Conservation (phyloP, 176 grass and related monocot species). For the Puya raimondii region DNA sequence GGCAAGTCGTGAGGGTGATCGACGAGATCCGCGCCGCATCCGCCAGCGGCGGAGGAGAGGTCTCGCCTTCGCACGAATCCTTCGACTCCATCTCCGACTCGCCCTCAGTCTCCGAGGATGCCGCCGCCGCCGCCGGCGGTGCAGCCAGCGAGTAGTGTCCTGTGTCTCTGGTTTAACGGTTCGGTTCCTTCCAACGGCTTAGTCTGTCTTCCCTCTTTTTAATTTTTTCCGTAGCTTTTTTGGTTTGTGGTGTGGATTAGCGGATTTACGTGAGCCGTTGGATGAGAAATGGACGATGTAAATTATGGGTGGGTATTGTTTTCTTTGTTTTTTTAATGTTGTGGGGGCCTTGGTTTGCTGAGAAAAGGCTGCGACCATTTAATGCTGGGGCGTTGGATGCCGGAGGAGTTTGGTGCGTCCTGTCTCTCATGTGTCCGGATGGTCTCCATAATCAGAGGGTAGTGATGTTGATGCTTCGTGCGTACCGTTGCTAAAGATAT, state of each 20-base stretch:
- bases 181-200: not conserved
- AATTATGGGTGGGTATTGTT: not conserved
- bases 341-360: not conserved
- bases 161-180: not conserved
- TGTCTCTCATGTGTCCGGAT: too few relatives aligned
- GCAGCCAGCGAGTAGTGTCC: conserved; percentile 38
- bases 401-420: too few relatives aligned
- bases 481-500: too few relatives aligned
- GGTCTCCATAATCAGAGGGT: too few relatives aligned
- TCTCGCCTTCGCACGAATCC: conserved; percentile 57
- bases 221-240: not conserved
- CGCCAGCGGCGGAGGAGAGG: conserved; percentile 20
- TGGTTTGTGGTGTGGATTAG: too few relatives aligned
- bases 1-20: conserved; percentile 71
- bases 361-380: too few relatives aligned
- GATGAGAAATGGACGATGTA: not conserved
- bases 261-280: not conserved
- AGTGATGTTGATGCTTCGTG: too few relatives aligned
- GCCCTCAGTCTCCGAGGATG: conserved; percentile 52
- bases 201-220: not conserved
- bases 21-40: conserved; percentile 56
- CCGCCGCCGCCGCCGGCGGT: conserved; percentile 20
- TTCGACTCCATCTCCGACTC: conserved; percentile 46
- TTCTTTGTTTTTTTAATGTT: not conserved
- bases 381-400: too few relatives aligned